Conservation (phyloP, 805 yeast genomes). For the Wickerhamomyces canadensis region DNA sequence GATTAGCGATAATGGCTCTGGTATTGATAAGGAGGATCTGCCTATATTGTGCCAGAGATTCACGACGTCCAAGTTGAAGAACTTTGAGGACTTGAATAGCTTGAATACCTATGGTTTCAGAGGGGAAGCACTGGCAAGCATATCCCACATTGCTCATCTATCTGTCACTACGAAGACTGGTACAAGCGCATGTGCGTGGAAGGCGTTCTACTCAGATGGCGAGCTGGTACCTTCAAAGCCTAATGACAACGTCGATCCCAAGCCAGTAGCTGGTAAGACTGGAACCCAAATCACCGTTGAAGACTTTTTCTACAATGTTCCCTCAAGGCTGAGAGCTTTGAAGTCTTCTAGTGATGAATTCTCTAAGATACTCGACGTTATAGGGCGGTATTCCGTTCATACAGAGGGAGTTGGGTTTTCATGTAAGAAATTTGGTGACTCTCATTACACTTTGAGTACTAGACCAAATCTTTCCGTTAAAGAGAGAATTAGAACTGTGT, state of each 20-base stretch:
- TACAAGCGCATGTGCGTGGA: slow-evolving; percentile 63
- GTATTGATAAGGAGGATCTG: slow-evolving; percentile 70
- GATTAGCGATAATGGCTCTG: slow-evolving; percentile 84
- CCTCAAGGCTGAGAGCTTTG: slow-evolving; percentile 67
- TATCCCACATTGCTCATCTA: slow-evolving; percentile 82
- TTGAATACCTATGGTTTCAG: slow-evolving; percentile 88
- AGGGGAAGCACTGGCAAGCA: slow-evolving; percentile 94
- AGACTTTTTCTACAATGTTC: slow-evolving; percentile 84
- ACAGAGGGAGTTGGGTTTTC: slow-evolving; percentile 63
- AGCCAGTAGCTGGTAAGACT: slow-evolving; percentile 76
- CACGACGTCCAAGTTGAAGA: slow-evolving; percentile 78
- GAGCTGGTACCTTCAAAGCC: slow-evolving; percentile 41
- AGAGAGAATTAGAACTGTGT: slow-evolving; percentile 71
- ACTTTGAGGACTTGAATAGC: slow-evolving; percentile 67
- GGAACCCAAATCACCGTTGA: slow-evolving; percentile 87
- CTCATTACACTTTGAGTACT: slow-evolving; percentile 59
- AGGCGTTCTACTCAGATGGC: slow-evolving; percentile 64
- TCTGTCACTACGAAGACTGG: slow-evolving; percentile 71
- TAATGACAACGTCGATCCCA: slow-evolving; percentile 40
- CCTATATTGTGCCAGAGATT: slow-evolving; percentile 82
- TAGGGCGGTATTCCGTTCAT: slow-evolving; percentile 80
- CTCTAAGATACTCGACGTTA: slow-evolving; percentile 70
- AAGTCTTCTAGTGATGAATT: slow-evolving; percentile 69
- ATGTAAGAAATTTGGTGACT: slow-evolving; percentile 75
- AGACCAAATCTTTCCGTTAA: slow-evolving; percentile 41